Percentiles rank a stretch among this genome's conserved stretches.
Conservation (phyloP, 1,139 yeast species). For the Yamadazyma mexicana region DNA sequence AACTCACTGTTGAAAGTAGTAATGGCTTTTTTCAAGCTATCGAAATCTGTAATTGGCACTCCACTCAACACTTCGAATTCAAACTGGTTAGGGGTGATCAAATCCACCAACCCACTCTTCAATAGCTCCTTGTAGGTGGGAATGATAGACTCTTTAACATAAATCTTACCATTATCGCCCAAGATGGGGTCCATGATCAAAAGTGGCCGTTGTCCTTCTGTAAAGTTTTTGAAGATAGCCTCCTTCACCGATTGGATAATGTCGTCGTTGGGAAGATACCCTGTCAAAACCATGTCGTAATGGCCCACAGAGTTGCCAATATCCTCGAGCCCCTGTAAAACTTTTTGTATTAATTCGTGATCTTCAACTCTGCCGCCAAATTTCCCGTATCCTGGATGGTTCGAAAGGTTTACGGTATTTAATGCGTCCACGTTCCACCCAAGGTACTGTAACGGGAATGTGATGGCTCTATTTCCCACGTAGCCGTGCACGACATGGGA, state of each 20-base stretch:
- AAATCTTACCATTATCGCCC: constrained; percentile 86
- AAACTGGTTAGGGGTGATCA: constrained; percentile 89
- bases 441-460: constrained; percentile 42
- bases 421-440: constrained; percentile 48
- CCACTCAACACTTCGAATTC: constrained; percentile 78
- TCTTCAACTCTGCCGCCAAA: constrained; percentile 27
- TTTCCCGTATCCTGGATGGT: constrained; percentile 49
- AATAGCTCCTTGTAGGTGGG: constrained; percentile 63
- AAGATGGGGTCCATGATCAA: constrained; percentile 91
- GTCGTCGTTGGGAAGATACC: constrained; percentile 40
- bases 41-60: constrained; percentile 40
- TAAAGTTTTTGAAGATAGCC: constrained; percentile 14
- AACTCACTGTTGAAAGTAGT: constrained; percentile 48
- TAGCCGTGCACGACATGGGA: constrained; percentile 51
- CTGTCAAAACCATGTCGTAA: constrained; percentile 32
- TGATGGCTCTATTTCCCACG: constrained; percentile 44
- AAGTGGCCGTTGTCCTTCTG: constrained; percentile 12
- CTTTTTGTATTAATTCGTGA: constrained; percentile 11
- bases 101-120: constrained; percentile 50
- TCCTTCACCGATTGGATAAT: constrained; percentile 24
- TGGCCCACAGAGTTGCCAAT: constrained; percentile 12
- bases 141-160: constrained; percentile 72
- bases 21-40: constrained; percentile 48
- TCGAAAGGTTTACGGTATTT: constrained; percentile 43
- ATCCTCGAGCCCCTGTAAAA: constrained; percentile 34